phyloP scores from a whole-genome alignment of 164 flowering plant genomes.

The Annona cherimola region DNA sequence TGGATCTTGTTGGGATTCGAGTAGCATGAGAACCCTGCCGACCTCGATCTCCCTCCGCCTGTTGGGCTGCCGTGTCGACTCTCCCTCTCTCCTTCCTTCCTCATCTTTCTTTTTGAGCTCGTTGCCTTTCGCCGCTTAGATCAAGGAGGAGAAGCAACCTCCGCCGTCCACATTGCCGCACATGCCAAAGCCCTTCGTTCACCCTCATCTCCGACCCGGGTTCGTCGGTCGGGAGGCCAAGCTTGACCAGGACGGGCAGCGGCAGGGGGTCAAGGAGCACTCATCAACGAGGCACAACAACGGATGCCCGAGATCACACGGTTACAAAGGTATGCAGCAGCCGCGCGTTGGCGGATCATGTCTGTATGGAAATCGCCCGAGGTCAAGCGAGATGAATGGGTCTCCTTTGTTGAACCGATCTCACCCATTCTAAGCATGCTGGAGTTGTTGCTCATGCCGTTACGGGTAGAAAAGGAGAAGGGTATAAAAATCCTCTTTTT shows the following conservation, averaged over 20 bases:
- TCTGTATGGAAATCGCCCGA: conserved; percentile 36
- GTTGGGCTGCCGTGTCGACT: conserved; percentile 37
- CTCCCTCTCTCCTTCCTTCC: conserved; percentile 6
- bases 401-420: conserved; percentile 17
- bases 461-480: not conserved
- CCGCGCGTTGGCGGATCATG: conserved; percentile 26
- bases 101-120: conserved; percentile 8
- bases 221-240: conserved; percentile 50
- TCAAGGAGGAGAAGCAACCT: conserved; percentile 19
- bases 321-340: conserved; percentile 41
- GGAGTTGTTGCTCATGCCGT: not conserved
- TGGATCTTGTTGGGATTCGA: too few species aligned
- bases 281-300: conserved; percentile 32
- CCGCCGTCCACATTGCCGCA: conserved; percentile 14
- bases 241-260: conserved; percentile 28
- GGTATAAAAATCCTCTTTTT: not conserved
- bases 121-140: conserved; percentile 1
- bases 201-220: conserved; percentile 78
- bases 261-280: conserved; percentile 18
- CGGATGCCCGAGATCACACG: conserved; percentile 60
- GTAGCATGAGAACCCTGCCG: too few species aligned
- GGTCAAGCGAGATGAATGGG: conserved; percentile 34
- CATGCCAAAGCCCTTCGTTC: conserved; percentile 48
- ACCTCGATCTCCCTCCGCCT: conserved; percentile 40
- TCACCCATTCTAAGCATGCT: conserved; percentile 4